Evolutionary conservation across 495 filamentous ascomycete species (phyloP).

Genomic region (Hypoxylon perforatum): DNA sequence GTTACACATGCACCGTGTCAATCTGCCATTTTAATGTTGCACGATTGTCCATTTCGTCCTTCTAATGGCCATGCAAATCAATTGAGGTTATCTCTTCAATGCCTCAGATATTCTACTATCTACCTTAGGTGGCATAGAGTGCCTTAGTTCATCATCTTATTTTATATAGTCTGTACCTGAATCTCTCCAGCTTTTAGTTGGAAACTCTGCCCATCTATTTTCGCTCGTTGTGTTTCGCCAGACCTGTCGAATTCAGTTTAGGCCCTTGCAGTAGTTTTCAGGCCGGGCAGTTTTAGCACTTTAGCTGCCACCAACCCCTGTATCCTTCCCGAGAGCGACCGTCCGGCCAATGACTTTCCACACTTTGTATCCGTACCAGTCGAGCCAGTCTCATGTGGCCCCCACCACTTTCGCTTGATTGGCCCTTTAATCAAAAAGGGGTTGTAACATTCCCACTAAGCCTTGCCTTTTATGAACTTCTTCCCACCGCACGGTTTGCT

Average conservation of each 20-base stretch:
- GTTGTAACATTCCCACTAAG: slow-evolving; percentile 7
- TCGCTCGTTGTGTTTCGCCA: slow-evolving; percentile 9
- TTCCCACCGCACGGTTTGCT: neutral
- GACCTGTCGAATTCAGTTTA: slow-evolving; percentile 20
- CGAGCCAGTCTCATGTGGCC: slow-evolving; percentile 5
- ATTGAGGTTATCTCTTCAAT: too few species aligned
- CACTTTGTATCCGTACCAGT: too few species aligned
- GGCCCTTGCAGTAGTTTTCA: slow-evolving; percentile 38
- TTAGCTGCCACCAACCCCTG: slow-evolving; percentile 27
- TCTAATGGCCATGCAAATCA: too few species aligned
- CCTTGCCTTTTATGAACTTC: slow-evolving; percentile 11
- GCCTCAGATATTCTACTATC: too few species aligned
- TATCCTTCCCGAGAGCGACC: slow-evolving; percentile 18
- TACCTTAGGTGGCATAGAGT: too few species aligned
- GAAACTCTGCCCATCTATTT: neutral
- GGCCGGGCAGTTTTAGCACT: slow-evolving; percentile 19
- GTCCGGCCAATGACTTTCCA: slow-evolving; percentile 26
- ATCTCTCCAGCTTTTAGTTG: too few species aligned
- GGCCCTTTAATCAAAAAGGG: slow-evolving; percentile 32
- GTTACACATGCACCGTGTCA: slow-evolving; percentile 27
- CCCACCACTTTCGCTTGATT: slow-evolving; percentile 20
- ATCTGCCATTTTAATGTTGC: neutral
- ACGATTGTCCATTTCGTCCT: neutral
- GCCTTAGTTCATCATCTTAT: too few species aligned
- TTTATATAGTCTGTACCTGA: too few species aligned